Percentiles rank a stretch among this genome's conserved stretches.
These are phyloP conservation scores for Albizia julibrissin DNA, from an alignment of 306 rosid species.

Conservation along the genomic window DNA sequence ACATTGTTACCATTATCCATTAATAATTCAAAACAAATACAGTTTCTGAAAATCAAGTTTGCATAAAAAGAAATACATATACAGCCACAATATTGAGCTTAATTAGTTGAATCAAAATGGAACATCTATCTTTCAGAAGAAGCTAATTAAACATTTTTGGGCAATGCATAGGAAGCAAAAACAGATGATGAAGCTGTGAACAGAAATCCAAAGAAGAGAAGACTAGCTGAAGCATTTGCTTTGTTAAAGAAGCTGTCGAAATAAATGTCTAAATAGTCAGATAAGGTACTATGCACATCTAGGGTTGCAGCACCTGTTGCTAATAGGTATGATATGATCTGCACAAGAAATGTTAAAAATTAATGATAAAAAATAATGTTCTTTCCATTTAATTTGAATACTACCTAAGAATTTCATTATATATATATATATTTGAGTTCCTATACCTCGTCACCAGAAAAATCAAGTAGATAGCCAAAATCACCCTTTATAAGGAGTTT, in stretches of 20 bases:
- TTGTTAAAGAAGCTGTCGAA: conserved; percentile 34
- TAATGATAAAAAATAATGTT: too few species aligned
- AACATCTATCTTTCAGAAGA: not conserved
- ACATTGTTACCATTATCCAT: not conserved
- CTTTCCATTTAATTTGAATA: not conserved
- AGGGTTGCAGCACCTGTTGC: conserved; percentile 52
- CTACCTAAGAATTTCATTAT: not conserved
- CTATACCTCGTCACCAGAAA: conserved; percentile 74
- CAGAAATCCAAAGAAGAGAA: conserved; percentile 49
- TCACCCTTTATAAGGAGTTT: conserved; percentile 33
- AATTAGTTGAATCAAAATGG: too few species aligned
- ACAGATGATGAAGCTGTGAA: conserved; percentile 51
- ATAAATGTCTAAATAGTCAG: not conserved
- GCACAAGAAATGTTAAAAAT: not conserved
- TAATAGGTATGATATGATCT: conserved; percentile 57
- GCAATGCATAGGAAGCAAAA: conserved; percentile 53
- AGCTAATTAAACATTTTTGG: conserved; percentile 20
- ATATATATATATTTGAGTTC: too few species aligned
- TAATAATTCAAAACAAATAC: not conserved
- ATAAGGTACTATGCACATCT: conserved; percentile 25
- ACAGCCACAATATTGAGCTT: too few species aligned
- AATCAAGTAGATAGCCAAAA: conserved; percentile 44
- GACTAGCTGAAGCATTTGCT: conserved; percentile 53
- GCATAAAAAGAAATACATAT: not conserved
- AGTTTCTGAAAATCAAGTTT: not conserved